Percentiles rank a stretch among this genome's conserved stretches.
Evolutionary conservation across 768 basidiomycete species (phyloP).

Genomic region (Leucocoprinus sp.): DNA sequence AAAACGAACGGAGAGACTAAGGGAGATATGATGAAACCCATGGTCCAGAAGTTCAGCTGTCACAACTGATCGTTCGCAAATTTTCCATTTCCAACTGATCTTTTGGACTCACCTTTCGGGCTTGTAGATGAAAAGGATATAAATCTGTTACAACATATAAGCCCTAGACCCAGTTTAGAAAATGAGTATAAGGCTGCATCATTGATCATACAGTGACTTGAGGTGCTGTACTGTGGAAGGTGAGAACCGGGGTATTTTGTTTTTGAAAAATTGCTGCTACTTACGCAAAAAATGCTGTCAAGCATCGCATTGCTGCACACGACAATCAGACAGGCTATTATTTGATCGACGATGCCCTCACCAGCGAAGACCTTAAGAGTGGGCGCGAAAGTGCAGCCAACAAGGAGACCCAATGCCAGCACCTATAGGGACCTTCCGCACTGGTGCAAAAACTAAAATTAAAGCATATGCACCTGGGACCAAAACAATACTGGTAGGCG

Average conservation of each 20-base stretch:
- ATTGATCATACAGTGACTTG: slow-evolving; percentile 42
- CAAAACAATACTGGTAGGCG: slow-evolving; percentile 64
- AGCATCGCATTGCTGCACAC: slow-evolving; percentile 44
- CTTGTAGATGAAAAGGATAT: slow-evolving; percentile 64
- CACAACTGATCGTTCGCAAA: background rate
- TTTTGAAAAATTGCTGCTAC: slow-evolving; percentile 12
- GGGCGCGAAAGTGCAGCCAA: slow-evolving; percentile 41
- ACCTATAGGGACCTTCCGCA: slow-evolving; percentile 24
- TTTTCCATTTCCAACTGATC: slow-evolving; percentile 6
- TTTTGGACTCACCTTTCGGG: slow-evolving; percentile 62
- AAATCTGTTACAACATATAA: slow-evolving; percentile 54
- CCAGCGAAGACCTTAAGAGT: slow-evolving; percentile 50
- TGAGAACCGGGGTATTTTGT: too few species aligned
- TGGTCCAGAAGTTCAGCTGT: slow-evolving; percentile 63
- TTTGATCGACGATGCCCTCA: slow-evolving; percentile 11
- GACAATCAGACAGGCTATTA: background rate
- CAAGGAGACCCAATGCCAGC: slow-evolving; percentile 44
- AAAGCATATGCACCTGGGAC: slow-evolving; percentile 51
- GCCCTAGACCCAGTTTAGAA: slow-evolving; percentile 27
- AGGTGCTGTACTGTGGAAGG: slow-evolving; percentile 40
- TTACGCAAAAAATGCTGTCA: slow-evolving; percentile 50
- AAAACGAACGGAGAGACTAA: slow-evolving; percentile 59
- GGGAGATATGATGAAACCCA: slow-evolving; percentile 65
- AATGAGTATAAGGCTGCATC: background rate
- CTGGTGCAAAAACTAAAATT: too few species aligned